Base-by-base conservation (phyloP, 1,284 basidiomycete genomes). In the Erythrobasidium hasegawianum region DNA sequence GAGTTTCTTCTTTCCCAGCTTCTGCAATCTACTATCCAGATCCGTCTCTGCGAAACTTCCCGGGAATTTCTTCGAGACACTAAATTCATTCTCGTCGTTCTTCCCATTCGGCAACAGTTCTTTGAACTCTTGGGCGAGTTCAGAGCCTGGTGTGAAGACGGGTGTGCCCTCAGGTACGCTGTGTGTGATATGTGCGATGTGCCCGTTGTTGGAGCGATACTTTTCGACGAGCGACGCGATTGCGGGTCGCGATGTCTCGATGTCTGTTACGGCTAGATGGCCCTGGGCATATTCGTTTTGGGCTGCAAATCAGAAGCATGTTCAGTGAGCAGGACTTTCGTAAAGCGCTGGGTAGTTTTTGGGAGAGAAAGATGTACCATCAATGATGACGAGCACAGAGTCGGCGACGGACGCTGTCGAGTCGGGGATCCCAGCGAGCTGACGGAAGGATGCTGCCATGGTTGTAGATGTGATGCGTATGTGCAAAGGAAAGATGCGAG, bases 361-460 rank as follows among this genome's bases (percentile, higher is more conserved):
- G 33, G 5, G 5, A 33, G 11, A 33, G 4, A 11, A 33, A 33
- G 33, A 33, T 11, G 33, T 11, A 33, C 33, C 33, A 29, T 65
- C 62, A 22, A 65, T 65, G 62, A 65, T 65, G 43, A 57, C 26
- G 24, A 65, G 54, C 18, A 58, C 47, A 14, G 62, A 65, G 45
- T 65, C 62, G 24, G 43, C 33, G 29, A 58, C 56, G 2, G 55
- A 40, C 27, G 62, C 62, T 9, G 55, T 65, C n/a, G 62, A 57
- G 56, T 65, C 22, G 14, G 62, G 62, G 22, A 65, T 65, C n/a
- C 62, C 62, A 39, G 62, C 62, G 10, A 65, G 55, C 56, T 65
- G 62, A 33, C 62, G 13, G 62, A 65, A 65, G 18, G 62, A 65
- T 22, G 43, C 56, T 43, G 57, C 39, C 62, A 65, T 65, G 45